These are phyloP conservation scores for Odonthalia washingtoniensis DNA, from an alignment of 31 red algal species.

Conservation along the genomic window DNA sequence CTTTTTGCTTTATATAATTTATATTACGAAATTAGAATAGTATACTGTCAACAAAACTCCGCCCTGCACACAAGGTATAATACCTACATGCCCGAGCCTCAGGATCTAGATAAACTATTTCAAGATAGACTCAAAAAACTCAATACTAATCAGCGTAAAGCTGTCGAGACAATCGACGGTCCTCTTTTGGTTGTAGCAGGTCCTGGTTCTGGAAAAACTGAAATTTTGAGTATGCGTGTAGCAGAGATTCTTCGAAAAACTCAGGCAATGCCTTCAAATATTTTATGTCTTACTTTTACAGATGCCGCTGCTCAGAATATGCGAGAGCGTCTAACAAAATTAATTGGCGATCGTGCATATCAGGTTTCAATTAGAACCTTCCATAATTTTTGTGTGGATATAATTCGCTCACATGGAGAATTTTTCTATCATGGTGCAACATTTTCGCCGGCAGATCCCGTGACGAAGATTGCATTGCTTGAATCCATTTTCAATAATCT, in stretches of 20 bases:
- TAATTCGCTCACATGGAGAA: conserved; percentile 13
- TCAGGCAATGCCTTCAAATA: conserved; percentile 10
- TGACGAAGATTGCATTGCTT: too few relatives aligned
- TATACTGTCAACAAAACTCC: too few relatives aligned
- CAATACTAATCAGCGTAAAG: conserved; percentile 5
- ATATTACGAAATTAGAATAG: too few relatives aligned
- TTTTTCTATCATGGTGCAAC: conserved; percentile 5
- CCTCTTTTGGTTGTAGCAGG: conserved; percentile 26
- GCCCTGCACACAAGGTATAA: too few relatives aligned
- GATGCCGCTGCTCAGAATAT: conserved; percentile 19
- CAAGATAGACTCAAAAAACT: conserved; percentile 8
- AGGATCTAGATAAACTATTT: conserved; percentile 9
- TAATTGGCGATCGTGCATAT: conserved; percentile 24
- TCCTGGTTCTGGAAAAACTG: conserved; percentile 30
- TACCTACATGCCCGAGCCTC: too few relatives aligned
- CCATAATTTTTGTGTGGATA: conserved; percentile 32
- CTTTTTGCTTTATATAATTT: too few relatives aligned
- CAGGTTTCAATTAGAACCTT: conserved; percentile 19
- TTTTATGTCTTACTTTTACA: conserved; percentile 38
- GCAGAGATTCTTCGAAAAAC: conserved; percentile 9
- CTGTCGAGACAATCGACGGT: conserved; percentile 26
- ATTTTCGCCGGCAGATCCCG: too few relatives aligned
- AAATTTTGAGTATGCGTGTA: conserved; percentile 19
- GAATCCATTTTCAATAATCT: too few relatives aligned
- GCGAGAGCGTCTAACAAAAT: conserved; percentile 18